phyloP scores from a whole-genome alignment of 371 early-diverging fungal genomes.

The Actinomortierella ambigua region DNA sequence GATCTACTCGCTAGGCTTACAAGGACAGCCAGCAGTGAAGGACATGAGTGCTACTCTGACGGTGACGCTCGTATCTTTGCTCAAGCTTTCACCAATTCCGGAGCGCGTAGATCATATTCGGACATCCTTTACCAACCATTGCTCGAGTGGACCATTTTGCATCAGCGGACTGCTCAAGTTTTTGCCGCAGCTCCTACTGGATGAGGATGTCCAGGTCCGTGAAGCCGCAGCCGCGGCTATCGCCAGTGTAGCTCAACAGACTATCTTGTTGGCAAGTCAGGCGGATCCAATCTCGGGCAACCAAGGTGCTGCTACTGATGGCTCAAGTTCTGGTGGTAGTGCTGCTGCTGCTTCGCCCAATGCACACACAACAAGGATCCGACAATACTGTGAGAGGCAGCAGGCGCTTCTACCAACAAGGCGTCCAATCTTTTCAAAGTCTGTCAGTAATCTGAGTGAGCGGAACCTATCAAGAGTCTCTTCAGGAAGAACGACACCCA shows the following conservation, averaged over 20 bases:
- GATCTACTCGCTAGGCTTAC: conserved; percentile 38
- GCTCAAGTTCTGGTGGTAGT: not conserved
- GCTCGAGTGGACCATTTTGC: conserved; percentile 36
- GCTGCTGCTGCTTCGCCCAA: conserved; percentile 11
- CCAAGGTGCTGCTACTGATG: conserved; percentile 6
- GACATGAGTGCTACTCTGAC: conserved; percentile 42
- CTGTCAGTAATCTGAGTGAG: conserved; percentile 17
- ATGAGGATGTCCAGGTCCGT: conserved; percentile 35
- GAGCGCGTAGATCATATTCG: conserved; percentile 39
- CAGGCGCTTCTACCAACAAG: conserved; percentile 42
- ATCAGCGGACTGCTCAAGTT: conserved; percentile 40
- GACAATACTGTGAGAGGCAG: conserved; percentile 46
- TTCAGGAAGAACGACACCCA: conserved; percentile 12
- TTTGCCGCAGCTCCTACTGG: conserved; percentile 39
- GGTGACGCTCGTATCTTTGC: conserved; percentile 32
- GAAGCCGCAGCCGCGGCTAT: conserved; percentile 40
- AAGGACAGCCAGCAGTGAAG: conserved; percentile 34
- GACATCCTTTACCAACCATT: conserved; percentile 40
- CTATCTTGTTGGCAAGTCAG: conserved; percentile 10
- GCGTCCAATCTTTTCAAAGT: conserved; percentile 40
- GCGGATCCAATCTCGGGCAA: conserved; percentile 9
- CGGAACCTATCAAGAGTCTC: conserved; percentile 18
- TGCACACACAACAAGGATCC: conserved; percentile 13
- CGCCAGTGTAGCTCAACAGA: conserved; percentile 27
- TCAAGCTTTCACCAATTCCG: conserved; percentile 22